These are phyloP conservation scores for Coemansia sp. DNA, from an alignment of 192 early-diverging fungal species.

Conservation along the genomic window DNA sequence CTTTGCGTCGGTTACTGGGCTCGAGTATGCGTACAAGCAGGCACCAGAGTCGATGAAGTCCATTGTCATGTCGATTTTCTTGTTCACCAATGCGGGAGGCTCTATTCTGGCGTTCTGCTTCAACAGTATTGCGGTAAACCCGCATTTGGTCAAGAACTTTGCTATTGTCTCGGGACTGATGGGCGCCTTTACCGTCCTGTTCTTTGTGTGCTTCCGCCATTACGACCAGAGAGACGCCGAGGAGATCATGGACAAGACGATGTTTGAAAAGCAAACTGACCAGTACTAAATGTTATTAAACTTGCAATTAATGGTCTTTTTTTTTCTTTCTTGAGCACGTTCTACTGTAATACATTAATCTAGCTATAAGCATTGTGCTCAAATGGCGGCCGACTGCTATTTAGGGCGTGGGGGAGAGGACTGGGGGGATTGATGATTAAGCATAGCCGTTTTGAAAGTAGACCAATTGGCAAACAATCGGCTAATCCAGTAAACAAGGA, in stretches of 20 bases:
- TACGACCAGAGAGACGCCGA: conserved; percentile 48
- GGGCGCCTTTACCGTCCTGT: conserved; percentile 49
- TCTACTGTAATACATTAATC: background rate
- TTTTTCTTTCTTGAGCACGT: background rate
- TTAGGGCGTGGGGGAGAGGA: background rate
- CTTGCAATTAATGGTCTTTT: background rate
- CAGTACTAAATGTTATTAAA: background rate
- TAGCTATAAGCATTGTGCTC: background rate
- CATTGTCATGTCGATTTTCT: conserved; percentile 60
- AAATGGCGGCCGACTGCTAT: background rate
- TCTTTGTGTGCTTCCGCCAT: conserved; percentile 56
- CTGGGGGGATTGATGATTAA: background rate
- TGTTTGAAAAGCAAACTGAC: conserved; percentile 13
- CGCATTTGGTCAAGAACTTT: conserved; percentile 66
- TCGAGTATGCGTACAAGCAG: conserved; percentile 65
- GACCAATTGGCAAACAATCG: background rate
- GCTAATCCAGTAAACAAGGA: background rate
- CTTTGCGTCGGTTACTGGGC: conserved; percentile 64
- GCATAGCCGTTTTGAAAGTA: background rate
- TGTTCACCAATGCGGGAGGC: conserved; percentile 60
- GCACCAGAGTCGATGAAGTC: conserved; percentile 65
- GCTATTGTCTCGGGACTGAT: conserved; percentile 55
- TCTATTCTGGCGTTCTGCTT: conserved; percentile 61
- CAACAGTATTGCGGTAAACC: conserved; percentile 55
- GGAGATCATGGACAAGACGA: conserved; percentile 23